Evolutionary conservation across 2,329 filamentous ascomycete species (phyloP), one percentile per base, ranked within the genome.

Genomic region (Xylaria sp.): DNA sequence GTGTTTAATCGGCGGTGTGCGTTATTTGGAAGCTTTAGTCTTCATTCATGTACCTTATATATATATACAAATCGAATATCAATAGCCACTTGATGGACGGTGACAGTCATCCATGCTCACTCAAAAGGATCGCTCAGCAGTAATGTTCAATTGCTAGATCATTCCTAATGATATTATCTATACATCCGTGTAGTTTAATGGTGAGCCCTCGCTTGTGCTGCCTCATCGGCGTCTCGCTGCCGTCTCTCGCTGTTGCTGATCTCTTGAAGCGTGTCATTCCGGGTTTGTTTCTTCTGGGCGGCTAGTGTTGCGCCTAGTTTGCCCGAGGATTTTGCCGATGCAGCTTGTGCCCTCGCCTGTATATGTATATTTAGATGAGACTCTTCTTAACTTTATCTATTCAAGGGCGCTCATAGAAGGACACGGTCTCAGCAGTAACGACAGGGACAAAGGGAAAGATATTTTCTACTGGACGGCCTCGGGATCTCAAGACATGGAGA

Each of bases 201-300:
- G 78, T 90, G 91, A 66, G 81, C 85, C 75, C 88, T 83, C 44
- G 86, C 83, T 73, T 88, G 82, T 1, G 84, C 84, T 18, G 83
- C 87, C 52, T 86, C 85, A 78, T 97, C 93, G 9, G 90, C 89
- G 71, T 94, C 89, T 63, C 93, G 85, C 15, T 85, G 85, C 56
- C 87, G 84, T 65, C 89, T 82, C 76, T 94, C 92, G 65, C 90
- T 86, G 61, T 85, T 83, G 77, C 92, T 94, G 3, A 85, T 87
- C 72, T 92, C 87, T 71, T 90, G 89, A 58, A 97, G 82, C 0
- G 89, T 90, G 69, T 91, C 89, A 37, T 82, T 85, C 63, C 89
- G 86, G 9, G 91, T 94, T 82, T 93, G 89, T 74, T 88, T 90
- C 82, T 92, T 92, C 81, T 97, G 92, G 44, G 90, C 90, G 64